Evolutionary conservation across 257 asterid species (phyloP), one percentile per base, ranked within the genome.

Genomic region (Przewalskia tangutica): DNA sequence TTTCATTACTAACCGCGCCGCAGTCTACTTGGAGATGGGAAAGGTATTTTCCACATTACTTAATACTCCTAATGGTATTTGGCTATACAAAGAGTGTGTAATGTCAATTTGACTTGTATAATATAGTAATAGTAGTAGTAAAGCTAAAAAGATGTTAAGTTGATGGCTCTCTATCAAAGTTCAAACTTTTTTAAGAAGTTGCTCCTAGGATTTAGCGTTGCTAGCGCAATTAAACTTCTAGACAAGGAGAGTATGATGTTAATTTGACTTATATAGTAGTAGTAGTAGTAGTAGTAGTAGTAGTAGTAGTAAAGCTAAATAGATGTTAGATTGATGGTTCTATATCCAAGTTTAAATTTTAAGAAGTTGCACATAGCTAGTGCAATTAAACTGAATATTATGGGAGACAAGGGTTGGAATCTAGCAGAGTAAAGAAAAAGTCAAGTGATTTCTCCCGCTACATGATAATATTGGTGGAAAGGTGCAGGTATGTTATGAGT

Each of bases 1-100:
- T 1, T 95, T 91, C 86, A 85, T 94, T 34, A 95, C 99, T 2
- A 95, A 95, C 17, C 92, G 99, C 3, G 99, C 99, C 34, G 99
- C 99, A 16, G 99, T 95, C 12, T 95, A 91, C 91, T 73, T 95
- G 85, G 99, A 95, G 85, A 95, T 91, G 93, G 97, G 95, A 68
- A 95, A 92, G 99, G 99, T 94, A 90, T 78, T 7, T 38, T 10
- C 9, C 27, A 6, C 4, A 48, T 56, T 11, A 6, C 44, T 32
- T 36, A 46, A 36, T 7, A 6, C 53, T 48, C 11, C 42, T 38
- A 38, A 8, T 48, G 53, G 9, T 48, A 38, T 27, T 27, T 27
- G 32, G 32, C 32, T 27, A 27, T 1, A 27, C 32, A 27, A 27
- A 27, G 32, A 27, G 32, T 27, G 32, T 27, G 36, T 16, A 13